phyloP scores from a whole-genome alignment of 345 rosid species.

The Citrus medica region DNA sequence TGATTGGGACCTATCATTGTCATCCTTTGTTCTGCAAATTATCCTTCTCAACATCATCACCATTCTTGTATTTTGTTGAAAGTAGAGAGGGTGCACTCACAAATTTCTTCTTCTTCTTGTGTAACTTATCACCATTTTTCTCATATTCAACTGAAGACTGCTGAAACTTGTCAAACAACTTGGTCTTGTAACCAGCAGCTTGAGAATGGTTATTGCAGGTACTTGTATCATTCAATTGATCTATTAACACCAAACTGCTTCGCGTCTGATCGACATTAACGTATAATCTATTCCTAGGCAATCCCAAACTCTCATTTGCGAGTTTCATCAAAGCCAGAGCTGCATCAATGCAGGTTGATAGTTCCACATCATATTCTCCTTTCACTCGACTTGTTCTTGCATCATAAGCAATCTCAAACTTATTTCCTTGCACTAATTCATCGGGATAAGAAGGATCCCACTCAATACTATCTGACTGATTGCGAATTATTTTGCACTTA shows the following conservation, averaged over 20 bases:
- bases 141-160: neutral
- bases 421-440: neutral
- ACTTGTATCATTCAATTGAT: neutral
- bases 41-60: neutral
- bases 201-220: neutral
- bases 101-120: conserved; percentile 1
- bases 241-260: neutral
- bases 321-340: conserved; percentile 16
- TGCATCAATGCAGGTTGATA: neutral
- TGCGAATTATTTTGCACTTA: conserved; percentile 5
- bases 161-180: neutral
- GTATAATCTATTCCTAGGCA: neutral
- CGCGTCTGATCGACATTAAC: neutral
- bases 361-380: neutral
- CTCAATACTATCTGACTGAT: conserved; percentile 8
- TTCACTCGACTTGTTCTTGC: conserved; percentile 11
- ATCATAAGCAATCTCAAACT: neutral
- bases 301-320: neutral
- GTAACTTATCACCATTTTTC: neutral
- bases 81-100: neutral
- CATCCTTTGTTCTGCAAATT: neutral
- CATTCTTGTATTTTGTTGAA: neutral
- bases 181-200: neutral
- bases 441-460: neutral
- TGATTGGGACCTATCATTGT: too few species aligned